Conservation (phyloP, 768 basidiomycete species). For the Thelephora ganbajun region DNA sequence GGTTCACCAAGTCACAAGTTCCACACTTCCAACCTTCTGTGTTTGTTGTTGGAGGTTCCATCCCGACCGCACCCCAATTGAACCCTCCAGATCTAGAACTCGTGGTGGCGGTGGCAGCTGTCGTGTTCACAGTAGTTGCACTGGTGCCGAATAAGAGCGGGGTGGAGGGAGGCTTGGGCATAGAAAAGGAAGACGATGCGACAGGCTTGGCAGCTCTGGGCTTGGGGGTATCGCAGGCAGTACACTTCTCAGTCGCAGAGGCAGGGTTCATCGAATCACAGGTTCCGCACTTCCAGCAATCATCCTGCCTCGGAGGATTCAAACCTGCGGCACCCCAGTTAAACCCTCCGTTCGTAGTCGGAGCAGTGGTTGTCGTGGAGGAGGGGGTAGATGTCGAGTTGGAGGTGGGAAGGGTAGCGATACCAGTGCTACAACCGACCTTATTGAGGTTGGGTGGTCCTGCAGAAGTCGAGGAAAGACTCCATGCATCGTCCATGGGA, state of each 20-base stretch:
- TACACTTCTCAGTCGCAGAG: constrained; percentile 27
- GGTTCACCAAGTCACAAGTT: constrained; percentile 25
- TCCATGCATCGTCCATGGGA: constrained; percentile 27
- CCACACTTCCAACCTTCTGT: constrained; percentile 15
- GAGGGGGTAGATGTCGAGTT: not conserved
- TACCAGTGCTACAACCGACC: too few species aligned
- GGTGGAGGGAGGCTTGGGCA: too few species aligned
- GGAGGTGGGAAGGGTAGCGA: not conserved
- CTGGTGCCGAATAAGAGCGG: too few species aligned
- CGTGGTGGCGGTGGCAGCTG: too few species aligned
- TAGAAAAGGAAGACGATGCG: too few species aligned
- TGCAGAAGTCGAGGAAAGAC: constrained; percentile 9
- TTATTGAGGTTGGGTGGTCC: too few species aligned
- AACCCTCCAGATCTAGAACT: constrained; percentile 7
- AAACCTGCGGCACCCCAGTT: constrained; percentile 51
- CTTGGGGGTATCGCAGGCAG: constrained; percentile 26
- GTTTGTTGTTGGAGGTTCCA: constrained; percentile 10
- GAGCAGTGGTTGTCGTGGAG: constrained; percentile 8
- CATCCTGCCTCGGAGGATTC: constrained; percentile 23
- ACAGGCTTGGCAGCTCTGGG: too few species aligned
- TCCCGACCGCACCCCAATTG: constrained; percentile 18
- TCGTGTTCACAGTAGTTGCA: too few species aligned
- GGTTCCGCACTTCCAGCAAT: constrained; percentile 38
- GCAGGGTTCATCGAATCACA: constrained; percentile 32
- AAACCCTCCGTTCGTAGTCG: constrained; percentile 25